These are phyloP conservation scores for Epichloe glyceriae DNA, from an alignment of 2,329 filamentous ascomycete species.

Conservation along the genomic window DNA sequence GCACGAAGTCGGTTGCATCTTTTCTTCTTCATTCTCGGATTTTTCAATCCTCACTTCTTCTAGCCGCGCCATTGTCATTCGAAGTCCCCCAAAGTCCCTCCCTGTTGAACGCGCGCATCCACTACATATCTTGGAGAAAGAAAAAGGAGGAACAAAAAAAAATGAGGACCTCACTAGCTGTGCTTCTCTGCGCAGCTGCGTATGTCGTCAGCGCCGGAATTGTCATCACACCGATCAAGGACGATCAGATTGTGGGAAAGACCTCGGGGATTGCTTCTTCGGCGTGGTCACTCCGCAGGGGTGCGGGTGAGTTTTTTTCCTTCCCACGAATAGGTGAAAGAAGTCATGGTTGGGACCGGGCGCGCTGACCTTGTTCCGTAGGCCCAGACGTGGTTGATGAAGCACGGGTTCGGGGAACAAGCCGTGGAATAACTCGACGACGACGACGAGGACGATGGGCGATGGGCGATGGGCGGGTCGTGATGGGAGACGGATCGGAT, in stretches of 20 bases:
- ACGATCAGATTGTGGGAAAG: conserved; percentile 38
- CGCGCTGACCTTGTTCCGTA: no score
- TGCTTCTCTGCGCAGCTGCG: conserved; percentile 29
- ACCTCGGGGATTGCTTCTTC: conserved; percentile 38
- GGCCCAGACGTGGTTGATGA: no score
- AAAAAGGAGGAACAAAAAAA: no score
- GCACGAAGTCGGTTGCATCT: background rate
- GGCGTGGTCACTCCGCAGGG: conserved; percentile 43
- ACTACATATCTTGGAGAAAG: background rate
- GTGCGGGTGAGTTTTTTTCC: conserved; percentile 35
- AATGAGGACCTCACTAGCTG: conserved; percentile 18
- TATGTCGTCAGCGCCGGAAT: conserved; percentile 38
- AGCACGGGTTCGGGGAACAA: no score
- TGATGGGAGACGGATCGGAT: no score
- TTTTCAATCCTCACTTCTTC: background rate
- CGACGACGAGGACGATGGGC: no score
- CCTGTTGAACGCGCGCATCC: background rate
- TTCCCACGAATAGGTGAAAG: no score
- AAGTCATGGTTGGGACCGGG: no score
- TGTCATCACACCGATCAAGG: conserved; percentile 39
- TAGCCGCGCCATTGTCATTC: background rate
- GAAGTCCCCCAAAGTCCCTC: no score
- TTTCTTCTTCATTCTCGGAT: conserved; percentile 4
- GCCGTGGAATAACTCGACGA: no score
- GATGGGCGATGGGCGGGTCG: no score